Evolutionary conservation across 495 filamentous ascomycete species (phyloP), one percentile per base, ranked within the genome.

Genomic region (Hyaloscypha hepaticicola): DNA sequence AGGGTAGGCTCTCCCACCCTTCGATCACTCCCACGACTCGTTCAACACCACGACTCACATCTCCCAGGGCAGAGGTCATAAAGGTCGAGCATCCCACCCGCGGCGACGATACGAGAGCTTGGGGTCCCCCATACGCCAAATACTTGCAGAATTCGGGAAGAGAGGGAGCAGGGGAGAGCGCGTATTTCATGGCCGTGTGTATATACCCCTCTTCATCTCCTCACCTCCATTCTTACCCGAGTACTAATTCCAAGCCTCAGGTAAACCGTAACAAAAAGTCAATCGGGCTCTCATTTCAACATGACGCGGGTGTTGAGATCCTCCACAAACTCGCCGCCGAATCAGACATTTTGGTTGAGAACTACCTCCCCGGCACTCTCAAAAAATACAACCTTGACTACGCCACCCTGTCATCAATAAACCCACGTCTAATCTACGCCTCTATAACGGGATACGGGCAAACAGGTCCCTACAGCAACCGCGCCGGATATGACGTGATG

Each of bases 401-500:
- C 69, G 83, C 87, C 28, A 90, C 90, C 2, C 74, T 99, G 3
- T 80, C 80, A 58, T 81, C 88, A 65, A 84, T 96, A 72, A 97
- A 97, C 70, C 93, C 96, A 22, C 76, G 71, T 0, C 76, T 92
- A n/a, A 85, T 88, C 50, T 88, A 88, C 63, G 84, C 85, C 9
- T 85, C 83, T 29, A 86, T 88, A 45, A 88, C 85, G 0, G 85
- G 85, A 16, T 87, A 85, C 62, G 95, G 95, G 3, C 95, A 99
- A 74, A 96, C 90, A 2, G 95, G 95, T 0, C 96, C 96, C 0
- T 97, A 96, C 75, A 88, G 88, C 21, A 85, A 87, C 53, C 84
- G 96, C 7, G 92, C 95, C 9, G 95, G 95, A 12, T 99, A 99
- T 79, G 95, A 99, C 76, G 96, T 99, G 63, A 98, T 99, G 93